Evolutionary conservation across 2,329 filamentous ascomycete genomes (phyloP), one percentile per base, ranked within the genome.

Genomic region (Trichoderma harzianum): DNA sequence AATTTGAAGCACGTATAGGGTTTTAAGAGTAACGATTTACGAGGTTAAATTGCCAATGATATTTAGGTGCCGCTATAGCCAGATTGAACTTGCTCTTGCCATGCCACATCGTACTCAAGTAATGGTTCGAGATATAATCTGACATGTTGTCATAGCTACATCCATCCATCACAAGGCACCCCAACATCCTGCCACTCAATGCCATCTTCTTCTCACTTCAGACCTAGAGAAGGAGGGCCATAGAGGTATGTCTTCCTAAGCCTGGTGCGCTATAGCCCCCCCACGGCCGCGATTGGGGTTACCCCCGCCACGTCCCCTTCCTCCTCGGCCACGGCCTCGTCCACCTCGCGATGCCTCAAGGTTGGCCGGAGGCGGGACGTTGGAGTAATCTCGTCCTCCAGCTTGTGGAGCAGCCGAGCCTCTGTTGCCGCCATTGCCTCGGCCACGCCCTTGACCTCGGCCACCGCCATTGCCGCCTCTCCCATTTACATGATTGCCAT

Each of bases 331-430:
- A 69, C 82, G 80, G 10, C 83, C 81, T 36, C 82, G 81, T 51
- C 81, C 77, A 39, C 81, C 77, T 36, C 83, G 80, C 32, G 81
- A 77, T 21, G 82, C 76, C 74, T 91, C 86, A 14, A 92, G 80
- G 57, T 79, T 86, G 1, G 87, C 80, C 1, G 91, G 91, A 26
- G 91, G 91, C 34, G 89, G 88, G 8, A 91, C 87, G 18, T 86
- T 86, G 72, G 85, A 85, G 76, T 88, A 91, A 72, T 77, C 76
- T 24, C 77, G 71, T 6, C 68, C 65, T 8, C 72, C 68, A 28
- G 55, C 32, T 11, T 71, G 68, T n/a, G 71, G 55, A 73, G 76
- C 11, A 71, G 74, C 14, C 71, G 76, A 73, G 5, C 76, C 77
- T 34, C 76, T 74, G 10, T 74, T 62, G 58, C 72, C 77, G 26